Percentiles rank a stretch among this genome's conserved stretches.
Evolutionary conservation across 176 grass and related monocot species (phyloP).

Genomic region (Leersia perrieri): DNA sequence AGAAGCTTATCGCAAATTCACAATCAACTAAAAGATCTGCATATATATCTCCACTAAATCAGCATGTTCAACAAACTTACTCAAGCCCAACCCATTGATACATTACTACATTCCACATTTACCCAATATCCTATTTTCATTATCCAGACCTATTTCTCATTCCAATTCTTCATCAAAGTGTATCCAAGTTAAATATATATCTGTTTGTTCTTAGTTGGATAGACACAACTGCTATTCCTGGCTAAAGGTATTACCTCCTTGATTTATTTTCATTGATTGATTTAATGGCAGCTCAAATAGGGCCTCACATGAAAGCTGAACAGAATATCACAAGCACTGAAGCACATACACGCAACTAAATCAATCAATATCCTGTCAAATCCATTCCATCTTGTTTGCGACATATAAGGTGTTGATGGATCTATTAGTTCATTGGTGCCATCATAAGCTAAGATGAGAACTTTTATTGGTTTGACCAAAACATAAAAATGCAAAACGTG

Average conservation of each 20-base stretch:
- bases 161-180: not conserved
- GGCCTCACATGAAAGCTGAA: not conserved
- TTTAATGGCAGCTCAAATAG: not conserved
- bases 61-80: not conserved
- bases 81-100: not conserved
- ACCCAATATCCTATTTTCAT: not conserved
- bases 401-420: not conserved
- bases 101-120: not conserved
- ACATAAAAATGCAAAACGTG: not conserved
- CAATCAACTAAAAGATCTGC: not conserved
- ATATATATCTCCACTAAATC: not conserved
- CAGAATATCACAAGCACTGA: not conserved
- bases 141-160: not conserved
- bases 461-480: conserved; percentile 12
- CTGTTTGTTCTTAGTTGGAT: too few species aligned
- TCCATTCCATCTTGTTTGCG: not conserved
- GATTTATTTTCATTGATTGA: not conserved
- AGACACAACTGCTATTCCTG: too few species aligned
- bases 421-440: not conserved
- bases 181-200: too few species aligned
- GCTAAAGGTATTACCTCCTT: too few species aligned
- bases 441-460: not conserved
- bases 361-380: too few species aligned
- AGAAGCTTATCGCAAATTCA: not conserved
- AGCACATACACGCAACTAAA: not conserved